Evolutionary conservation across 768 basidiomycete species (phyloP), one percentile per base, ranked within the genome.

Genomic region (Rhizopogon roseolus): DNA sequence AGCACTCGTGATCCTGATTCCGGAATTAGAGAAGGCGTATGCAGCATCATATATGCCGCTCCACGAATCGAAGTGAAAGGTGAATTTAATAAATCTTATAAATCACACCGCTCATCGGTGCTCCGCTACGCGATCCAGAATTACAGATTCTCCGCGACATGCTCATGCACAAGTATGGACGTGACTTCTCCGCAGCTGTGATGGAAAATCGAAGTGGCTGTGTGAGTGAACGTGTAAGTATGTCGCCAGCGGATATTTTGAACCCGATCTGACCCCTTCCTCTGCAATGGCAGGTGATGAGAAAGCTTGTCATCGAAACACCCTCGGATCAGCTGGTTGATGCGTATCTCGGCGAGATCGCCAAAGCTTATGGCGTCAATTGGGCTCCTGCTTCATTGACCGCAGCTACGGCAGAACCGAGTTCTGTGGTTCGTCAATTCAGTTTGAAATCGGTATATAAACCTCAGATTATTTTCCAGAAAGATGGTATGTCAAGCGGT

Each of bases 131-230:
- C 41, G 49, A 27, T 28, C 19, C 60, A 93, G 94, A 98, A 66
- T 79, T 99, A 38, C 91, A 97, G 59, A 75, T 93, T 37, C 71
- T 98, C 49, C 85, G 97, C 52, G 95, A 98, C 67, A 82, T 98
- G 66, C 79, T 99, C 54, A 90, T 95, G 88, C 90, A 94, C 67
- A 97, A 97, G 72, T 97, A 86, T 66, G 94, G 96, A 16, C 84
- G 96, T 19, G 92, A 94, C 44, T 98, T 91, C 67, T 83, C 94
- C 14, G 60, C 85, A 16, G 80, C 81, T n/a, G 85, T 90, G 2
- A 90, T 93, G 79, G 90, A 94, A 67, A 94, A 96, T 67, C 81
- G 77, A 41, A 84, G 88, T 60, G 75, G 76, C 14, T 84, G 86
- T 69, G 95, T 99, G 41, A 90, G 83, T 59, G 84, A 88, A 46